Evolutionary conservation across 176 grass and related monocot species (phyloP).

Genomic region (sorghum (Sorghum bicolor)): DNA sequence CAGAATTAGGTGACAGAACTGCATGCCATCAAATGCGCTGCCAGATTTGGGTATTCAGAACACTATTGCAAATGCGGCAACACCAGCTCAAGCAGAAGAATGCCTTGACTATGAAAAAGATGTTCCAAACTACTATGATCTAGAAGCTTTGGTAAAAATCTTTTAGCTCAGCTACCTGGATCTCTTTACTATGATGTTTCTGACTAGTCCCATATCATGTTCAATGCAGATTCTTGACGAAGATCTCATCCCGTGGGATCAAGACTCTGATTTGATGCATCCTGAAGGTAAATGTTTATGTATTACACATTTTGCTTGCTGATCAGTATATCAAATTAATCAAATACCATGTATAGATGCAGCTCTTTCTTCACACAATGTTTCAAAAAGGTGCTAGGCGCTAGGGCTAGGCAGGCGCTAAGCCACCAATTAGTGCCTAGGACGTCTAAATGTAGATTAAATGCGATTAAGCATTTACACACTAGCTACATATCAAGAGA

Average conservation of each 20-base stretch:
- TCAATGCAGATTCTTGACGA: constrained; percentile 59
- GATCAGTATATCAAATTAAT: constrained; percentile 5
- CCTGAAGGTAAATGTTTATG: constrained; percentile 54
- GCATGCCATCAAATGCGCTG: constrained; percentile 35
- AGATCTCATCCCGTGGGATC: constrained; percentile 63
- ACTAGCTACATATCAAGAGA: background rate
- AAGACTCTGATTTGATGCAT: constrained; percentile 42
- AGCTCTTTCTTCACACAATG: background rate
- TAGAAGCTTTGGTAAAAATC: constrained; percentile 68
- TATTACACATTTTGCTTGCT: background rate
- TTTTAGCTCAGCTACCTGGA: constrained; percentile 16
- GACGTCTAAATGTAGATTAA: background rate
- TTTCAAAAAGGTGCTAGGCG: background rate
- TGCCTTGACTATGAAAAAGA: constrained; percentile 53
- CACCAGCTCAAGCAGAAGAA: constrained; percentile 54
- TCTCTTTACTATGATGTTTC: background rate
- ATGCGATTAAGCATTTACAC: background rate
- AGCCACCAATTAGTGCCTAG: background rate
- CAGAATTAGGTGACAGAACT: constrained; percentile 42
- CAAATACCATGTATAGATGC: constrained; percentile 12
- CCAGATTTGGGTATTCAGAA: constrained; percentile 44
- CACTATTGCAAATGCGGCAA: constrained; percentile 4
- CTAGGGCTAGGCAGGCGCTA: background rate
- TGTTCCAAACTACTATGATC: constrained; percentile 57
- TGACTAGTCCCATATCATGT: constrained; percentile 15